A percentile compares a stretch with the other conserved stretches of the same genome.
These are phyloP conservation scores for Lentinula sp. DNA, from an alignment of 768 basidiomycete genomes.

Conservation along the genomic window DNA sequence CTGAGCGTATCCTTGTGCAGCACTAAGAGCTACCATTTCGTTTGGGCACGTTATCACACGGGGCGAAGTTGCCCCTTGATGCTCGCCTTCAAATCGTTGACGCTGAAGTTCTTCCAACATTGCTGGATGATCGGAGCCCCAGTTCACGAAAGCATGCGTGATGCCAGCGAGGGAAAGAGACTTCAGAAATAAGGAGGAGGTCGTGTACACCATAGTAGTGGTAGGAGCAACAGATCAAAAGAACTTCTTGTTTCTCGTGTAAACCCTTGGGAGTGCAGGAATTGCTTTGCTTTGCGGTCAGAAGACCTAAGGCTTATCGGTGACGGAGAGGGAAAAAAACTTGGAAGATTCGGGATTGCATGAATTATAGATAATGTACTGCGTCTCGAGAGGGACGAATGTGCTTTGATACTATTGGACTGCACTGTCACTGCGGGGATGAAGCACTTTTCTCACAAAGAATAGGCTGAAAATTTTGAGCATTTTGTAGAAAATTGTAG, in stretches of 20 bases:
- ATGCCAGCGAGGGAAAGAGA: constrained; percentile 51
- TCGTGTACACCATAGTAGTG: constrained; percentile 24
- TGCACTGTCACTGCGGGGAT: no score
- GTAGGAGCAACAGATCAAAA: neutral
- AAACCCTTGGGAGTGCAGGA: neutral
- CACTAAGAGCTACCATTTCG: constrained; percentile 71
- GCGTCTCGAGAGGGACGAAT: no score
- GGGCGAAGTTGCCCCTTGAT: constrained; percentile 30
- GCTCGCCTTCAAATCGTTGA: constrained; percentile 33
- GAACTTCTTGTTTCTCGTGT: neutral
- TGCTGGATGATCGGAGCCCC: constrained; percentile 74
- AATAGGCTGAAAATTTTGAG: no score
- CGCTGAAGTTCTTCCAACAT: constrained; percentile 64
- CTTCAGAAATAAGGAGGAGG: constrained; percentile 57
- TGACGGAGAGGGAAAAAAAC: neutral
- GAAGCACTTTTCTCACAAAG: no score
- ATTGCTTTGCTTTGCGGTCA: neutral
- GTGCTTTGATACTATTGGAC: no score
- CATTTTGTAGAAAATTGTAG: no score
- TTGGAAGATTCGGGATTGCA: neutral
- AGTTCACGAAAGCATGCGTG: constrained; percentile 68
- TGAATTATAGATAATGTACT: no score
- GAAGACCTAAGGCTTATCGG: neutral
- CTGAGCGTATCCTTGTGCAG: constrained; percentile 68
- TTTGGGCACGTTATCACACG: constrained; percentile 65